These are phyloP conservation scores for Hemileccinum rubropunctum DNA, from an alignment of 768 basidiomycete species.

Conservation along the genomic window DNA sequence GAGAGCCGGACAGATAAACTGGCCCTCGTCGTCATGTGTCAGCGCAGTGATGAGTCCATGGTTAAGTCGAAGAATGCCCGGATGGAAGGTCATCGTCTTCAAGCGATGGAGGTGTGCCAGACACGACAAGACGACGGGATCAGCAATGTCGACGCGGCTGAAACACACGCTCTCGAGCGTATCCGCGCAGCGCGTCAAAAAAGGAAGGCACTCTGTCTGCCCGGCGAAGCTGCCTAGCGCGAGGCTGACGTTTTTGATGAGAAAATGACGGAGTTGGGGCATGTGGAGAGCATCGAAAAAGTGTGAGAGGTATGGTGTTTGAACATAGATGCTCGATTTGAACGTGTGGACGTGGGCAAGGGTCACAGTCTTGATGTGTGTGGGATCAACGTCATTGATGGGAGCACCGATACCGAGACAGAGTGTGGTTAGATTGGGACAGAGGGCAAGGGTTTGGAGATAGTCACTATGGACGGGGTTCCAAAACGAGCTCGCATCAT, in stretches of 20 bases:
- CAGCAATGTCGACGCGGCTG: constrained; percentile 22
- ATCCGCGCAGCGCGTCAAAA: constrained; percentile 24
- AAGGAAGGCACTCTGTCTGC: constrained; percentile 28
- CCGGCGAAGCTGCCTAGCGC: constrained; percentile 23
- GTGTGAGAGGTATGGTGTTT: constrained; percentile 21
- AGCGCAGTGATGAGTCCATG: constrained; percentile 29
- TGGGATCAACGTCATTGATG: constrained; percentile 15
- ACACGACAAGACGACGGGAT: constrained; percentile 18
- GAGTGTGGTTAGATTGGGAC: constrained; percentile 28
- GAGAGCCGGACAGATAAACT: constrained; percentile 22
- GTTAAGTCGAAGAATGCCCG: constrained; percentile 31
- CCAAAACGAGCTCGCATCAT: constrained; percentile 30
- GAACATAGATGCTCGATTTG: constrained; percentile 24
- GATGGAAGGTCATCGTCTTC: constrained; percentile 20
- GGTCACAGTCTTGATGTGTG: constrained; percentile 19
- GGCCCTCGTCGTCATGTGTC: background rate
- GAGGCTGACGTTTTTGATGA: constrained; percentile 29
- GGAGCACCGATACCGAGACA: constrained; percentile 23
- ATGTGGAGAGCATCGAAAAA: constrained; percentile 28
- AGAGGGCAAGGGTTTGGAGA: constrained; percentile 19
- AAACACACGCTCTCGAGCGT: constrained; percentile 29
- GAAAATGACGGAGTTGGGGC: constrained; percentile 25
- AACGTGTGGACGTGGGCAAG: constrained; percentile 29
- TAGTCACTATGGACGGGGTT: constrained; percentile 30
- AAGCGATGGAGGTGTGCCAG: constrained; percentile 18